Base-by-base conservation (phyloP, 2,329 filamentous ascomycete species). In the Chrysoporthe austroafricana region DNA sequence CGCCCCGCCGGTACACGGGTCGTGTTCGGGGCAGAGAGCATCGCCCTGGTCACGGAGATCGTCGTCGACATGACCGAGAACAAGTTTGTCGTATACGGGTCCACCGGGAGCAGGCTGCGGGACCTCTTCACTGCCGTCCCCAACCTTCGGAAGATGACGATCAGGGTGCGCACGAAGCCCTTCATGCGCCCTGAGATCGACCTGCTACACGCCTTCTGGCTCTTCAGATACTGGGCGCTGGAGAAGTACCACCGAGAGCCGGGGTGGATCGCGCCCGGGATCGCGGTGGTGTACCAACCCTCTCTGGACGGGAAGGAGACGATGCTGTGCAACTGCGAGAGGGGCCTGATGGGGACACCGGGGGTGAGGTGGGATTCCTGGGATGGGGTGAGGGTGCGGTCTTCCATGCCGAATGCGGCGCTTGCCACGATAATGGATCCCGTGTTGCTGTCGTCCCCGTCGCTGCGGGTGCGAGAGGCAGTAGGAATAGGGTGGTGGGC, bases 141-240 rank as follows among this genome's bases (percentile, higher is more conserved):
- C 42, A 26, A 26, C 26, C 42, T 61, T 9, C 39, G 42, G 39
- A 61, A 34, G 58, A 26, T 46, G 39, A 61, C 58, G 13, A 32
- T 61, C 39, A 61, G 21, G 58, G 58, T 26, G 58, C 58, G 18
- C 13, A n/a, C 3, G 8, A 44, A 48, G 39, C 21, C 39, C 21
- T 14, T 61, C 42, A 44, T 44, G 39, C 34, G 42, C 26, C 39
- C 58, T 3, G 9, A 34, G 39, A 13, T 61, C 39, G 58, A 61
- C n/a, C 42, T 61, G 4, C 58, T 61, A 42, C 42, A 44, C 21
- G 42, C 42, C 1, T 32, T 61, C 42, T 61, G 58, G 58, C n/a
- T 43, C 42, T 61, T 61, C 42, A 13, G 58, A 21, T 46, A 46
- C 58, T 61, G 58, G 58, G 42, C 58, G 42, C 11, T 61, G 39